phyloP scores from a whole-genome alignment of 2,329 filamentous ascomycete species.

The Nothomitra cinnamomea region DNA sequence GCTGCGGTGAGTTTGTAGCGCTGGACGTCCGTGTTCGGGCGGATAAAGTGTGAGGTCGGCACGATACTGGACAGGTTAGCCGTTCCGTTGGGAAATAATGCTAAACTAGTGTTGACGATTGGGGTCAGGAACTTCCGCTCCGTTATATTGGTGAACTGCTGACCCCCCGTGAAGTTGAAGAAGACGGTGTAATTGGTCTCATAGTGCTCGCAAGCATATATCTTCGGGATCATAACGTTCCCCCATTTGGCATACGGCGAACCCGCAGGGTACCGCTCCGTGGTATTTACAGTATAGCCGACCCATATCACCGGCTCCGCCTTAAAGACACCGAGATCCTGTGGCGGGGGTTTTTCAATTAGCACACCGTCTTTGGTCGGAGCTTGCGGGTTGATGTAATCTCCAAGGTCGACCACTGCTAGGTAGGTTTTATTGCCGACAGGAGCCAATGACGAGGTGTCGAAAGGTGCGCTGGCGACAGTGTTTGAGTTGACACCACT shows the following conservation, averaged over 20 bases:
- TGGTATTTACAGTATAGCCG: constrained; percentile 18
- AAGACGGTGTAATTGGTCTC: constrained; percentile 21
- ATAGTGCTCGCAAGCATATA: constrained; percentile 24
- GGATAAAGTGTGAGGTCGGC: constrained; percentile 19
- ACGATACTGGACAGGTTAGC: constrained; percentile 20
- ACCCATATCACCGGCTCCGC: constrained; percentile 26
- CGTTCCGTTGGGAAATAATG: constrained; percentile 20
- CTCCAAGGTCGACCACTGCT: constrained; percentile 18
- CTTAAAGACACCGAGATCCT: constrained; percentile 22
- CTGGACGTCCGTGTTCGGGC: constrained; percentile 13
- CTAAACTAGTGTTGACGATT: constrained; percentile 22
- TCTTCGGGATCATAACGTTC: constrained; percentile 19
- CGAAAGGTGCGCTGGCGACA: constrained; percentile 18
- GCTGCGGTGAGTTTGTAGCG: constrained; percentile 19
- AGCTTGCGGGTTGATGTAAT: constrained; percentile 19
- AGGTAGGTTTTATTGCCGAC: constrained; percentile 21
- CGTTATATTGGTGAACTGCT: constrained; percentile 16
- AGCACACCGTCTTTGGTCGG: constrained; percentile 19
- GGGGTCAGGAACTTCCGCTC: constrained; percentile 15
- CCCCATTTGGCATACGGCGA: constrained; percentile 15
- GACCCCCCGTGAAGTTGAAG: constrained; percentile 20
- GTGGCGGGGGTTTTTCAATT: constrained; percentile 15
- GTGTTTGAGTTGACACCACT: constrained; percentile 17
- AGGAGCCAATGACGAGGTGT: constrained; percentile 19
- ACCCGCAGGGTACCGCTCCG: constrained; percentile 9